phyloP scores from a whole-genome alignment of 805 yeast species.

The Candida ficus region DNA sequence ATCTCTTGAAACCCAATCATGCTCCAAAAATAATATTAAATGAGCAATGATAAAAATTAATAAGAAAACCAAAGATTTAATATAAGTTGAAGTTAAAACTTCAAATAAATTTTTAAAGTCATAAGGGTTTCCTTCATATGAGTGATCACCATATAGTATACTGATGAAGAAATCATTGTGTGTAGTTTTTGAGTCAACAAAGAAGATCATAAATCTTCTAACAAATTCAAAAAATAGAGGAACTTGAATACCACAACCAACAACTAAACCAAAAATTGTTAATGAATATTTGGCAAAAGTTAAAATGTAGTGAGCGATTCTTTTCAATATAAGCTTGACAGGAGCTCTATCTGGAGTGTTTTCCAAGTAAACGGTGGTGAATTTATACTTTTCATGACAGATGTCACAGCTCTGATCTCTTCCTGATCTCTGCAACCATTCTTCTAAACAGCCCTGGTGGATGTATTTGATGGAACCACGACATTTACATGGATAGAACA shows the following conservation, averaged over 20 bases:
- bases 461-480: slow-evolving; percentile 89
- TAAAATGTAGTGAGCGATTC: slow-evolving; percentile 26
- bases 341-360: slow-evolving; percentile 67
- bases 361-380: slow-evolving; percentile 58
- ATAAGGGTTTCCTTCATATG: slow-evolving; percentile 16
- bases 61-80: slow-evolving; percentile 31
- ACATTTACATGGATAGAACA: slow-evolving; percentile 90
- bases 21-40: slow-evolving; percentile 48
- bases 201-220: slow-evolving; percentile 50
- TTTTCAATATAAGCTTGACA: slow-evolving; percentile 37
- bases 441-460: slow-evolving; percentile 86
- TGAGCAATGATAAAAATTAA: slow-evolving; percentile 35
- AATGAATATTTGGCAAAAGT: slow-evolving; percentile 15
- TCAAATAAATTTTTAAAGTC: slow-evolving; percentile 4
- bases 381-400: slow-evolving; percentile 71
- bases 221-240: slow-evolving; percentile 55
- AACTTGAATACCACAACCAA: slow-evolving; percentile 44
- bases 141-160: slow-evolving; percentile 24
- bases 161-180: slow-evolving; percentile 22
- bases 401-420: slow-evolving; percentile 76
- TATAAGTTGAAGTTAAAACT: slow-evolving; percentile 11
- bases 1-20: slow-evolving; percentile 69
- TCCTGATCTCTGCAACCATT: slow-evolving; percentile 66
- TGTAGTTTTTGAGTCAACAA: slow-evolving; percentile 50
- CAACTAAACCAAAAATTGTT: slow-evolving; percentile 22